Evolutionary conservation across 2,329 filamentous ascomycete species (phyloP).

Genomic region (Aschersonia sp.): DNA sequence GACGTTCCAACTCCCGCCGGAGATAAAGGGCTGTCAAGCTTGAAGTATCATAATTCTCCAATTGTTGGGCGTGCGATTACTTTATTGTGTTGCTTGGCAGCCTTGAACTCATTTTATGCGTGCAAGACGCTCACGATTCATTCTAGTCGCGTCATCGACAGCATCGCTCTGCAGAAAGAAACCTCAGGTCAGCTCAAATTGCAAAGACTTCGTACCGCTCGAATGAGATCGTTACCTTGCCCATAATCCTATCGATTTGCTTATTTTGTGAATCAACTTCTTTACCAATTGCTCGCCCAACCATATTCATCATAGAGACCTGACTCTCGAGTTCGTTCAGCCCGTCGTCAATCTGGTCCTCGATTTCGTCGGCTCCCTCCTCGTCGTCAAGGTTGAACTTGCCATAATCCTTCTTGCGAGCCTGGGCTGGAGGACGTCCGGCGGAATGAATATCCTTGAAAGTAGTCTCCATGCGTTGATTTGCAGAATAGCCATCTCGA

Average conservation of each 20-base stretch:
- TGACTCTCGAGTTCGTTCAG: conserved; percentile 54
- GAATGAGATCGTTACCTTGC: conserved; percentile 41
- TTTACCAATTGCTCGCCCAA: conserved; percentile 58
- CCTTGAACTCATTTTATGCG: conserved; percentile 30
- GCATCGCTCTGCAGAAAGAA: conserved; percentile 52
- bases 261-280: conserved; percentile 68
- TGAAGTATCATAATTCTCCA: too few relatives aligned
- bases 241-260: conserved; percentile 58
- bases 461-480: conserved; percentile 37
- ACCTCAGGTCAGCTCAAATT: conserved; percentile 12
- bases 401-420: conserved; percentile 25
- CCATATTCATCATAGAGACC: conserved; percentile 54
- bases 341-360: conserved; percentile 40
- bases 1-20: too few relatives aligned
- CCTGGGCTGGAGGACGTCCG: conserved; percentile 13
- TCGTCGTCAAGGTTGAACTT: conserved; percentile 71
- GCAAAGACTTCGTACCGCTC: not conserved
- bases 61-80: not conserved
- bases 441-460: conserved; percentile 26
- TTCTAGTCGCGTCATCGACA: conserved; percentile 67
- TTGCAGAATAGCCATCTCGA: conserved; percentile 31
- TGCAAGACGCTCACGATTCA: conserved; percentile 60
- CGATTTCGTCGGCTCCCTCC: conserved; percentile 25
- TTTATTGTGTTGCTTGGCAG: not conserved
- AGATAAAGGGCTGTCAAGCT: too few relatives aligned